A percentile compares a stretch with the other conserved stretches of the same genome.
phyloP scores from a whole-genome alignment of 1,284 basidiomycete species.

The Rhodotorula sp. region DNA sequence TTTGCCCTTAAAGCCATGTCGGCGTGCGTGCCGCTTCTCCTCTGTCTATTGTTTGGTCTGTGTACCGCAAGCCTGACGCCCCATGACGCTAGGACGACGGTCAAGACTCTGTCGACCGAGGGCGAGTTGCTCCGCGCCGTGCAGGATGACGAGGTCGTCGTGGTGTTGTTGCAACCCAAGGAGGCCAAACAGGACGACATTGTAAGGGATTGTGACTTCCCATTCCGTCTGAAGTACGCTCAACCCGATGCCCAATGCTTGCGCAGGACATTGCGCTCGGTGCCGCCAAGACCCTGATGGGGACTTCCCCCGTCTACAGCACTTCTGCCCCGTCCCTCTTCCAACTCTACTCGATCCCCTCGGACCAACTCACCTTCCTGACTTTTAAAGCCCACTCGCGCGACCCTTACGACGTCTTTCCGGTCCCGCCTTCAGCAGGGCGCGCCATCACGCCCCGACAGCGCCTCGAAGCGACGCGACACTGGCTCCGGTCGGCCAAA shows the following conservation, averaged over 20 bases:
- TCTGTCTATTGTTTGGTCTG: not conserved
- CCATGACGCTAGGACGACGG: slow-evolving; percentile 24
- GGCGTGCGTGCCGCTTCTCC: slow-evolving; percentile 55
- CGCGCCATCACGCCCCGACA: slow-evolving; percentile 11
- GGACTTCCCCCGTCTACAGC: slow-evolving; percentile 64
- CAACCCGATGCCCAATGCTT: no score
- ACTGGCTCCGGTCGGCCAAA: slow-evolving; percentile 65
- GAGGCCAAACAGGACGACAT: slow-evolving; percentile 46
- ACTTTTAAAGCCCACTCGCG: slow-evolving; percentile 66
- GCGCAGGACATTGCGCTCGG: slow-evolving; percentile 1
- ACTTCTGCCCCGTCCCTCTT: slow-evolving; percentile 51
- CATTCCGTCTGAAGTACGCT: no score
- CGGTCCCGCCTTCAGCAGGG: slow-evolving; percentile 1
- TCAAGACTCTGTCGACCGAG: slow-evolving; percentile 49
- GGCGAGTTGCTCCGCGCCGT: slow-evolving; percentile 57
- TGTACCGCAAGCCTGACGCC: slow-evolving; percentile 10
- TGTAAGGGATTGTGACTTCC: not conserved
- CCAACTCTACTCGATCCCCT: slow-evolving; percentile 51
- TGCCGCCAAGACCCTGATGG: slow-evolving; percentile 61
- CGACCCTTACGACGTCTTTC: not conserved
- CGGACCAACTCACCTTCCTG: slow-evolving; percentile 60
- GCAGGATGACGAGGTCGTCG: slow-evolving; percentile 63
- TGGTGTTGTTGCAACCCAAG: slow-evolving; percentile 67
- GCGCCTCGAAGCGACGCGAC: slow-evolving; percentile 38
- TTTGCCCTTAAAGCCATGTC: slow-evolving; percentile 70